Conservation (phyloP, 2,329 filamentous ascomycete species). For the Colletotrichum sp. region DNA sequence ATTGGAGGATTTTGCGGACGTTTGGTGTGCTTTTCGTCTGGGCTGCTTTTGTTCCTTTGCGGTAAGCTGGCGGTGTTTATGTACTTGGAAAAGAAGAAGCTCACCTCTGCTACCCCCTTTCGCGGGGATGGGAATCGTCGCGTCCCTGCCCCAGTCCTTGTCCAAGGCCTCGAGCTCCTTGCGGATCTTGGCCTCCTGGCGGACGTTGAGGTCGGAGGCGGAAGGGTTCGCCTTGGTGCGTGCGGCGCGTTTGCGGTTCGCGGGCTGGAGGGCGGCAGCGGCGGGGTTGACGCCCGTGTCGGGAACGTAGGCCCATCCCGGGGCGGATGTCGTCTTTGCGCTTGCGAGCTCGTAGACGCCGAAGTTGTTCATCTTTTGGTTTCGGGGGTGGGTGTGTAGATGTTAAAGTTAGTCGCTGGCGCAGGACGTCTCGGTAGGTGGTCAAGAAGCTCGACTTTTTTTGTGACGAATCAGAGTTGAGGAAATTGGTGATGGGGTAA, state of each 20-base stretch:
- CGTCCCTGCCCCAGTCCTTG: conserved; percentile 77
- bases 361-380: conserved; percentile 65
- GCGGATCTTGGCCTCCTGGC: conserved; percentile 81
- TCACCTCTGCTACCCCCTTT: conserved; percentile 50
- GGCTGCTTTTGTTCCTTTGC: conserved; percentile 28
- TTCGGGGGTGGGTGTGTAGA: background rate
- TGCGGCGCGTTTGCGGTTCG: conserved; percentile 75
- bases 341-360: conserved; percentile 85
- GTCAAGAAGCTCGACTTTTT: conserved; percentile 1
- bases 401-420: rapidly evolving
- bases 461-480: conserved; percentile 4
- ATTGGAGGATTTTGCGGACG: conserved; percentile 78
- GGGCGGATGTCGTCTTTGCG: conserved; percentile 71
- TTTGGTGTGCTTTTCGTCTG: conserved; percentile 68
- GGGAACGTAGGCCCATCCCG: conserved; percentile 92
- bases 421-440: background rate
- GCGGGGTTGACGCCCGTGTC: conserved; percentile 69
- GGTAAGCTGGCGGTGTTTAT: background rate
- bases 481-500: background rate
- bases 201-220: conserved; percentile 74
- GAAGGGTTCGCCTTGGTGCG: conserved; percentile 60
- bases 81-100: conserved; percentile 5
- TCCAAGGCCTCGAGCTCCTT: conserved; percentile 85
- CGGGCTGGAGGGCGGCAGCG: conserved; percentile 53
- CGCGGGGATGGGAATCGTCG: conserved; percentile 71